Conservation (phyloP, 768 basidiomycete species). For the Cystobasidium onofrii region DNA sequence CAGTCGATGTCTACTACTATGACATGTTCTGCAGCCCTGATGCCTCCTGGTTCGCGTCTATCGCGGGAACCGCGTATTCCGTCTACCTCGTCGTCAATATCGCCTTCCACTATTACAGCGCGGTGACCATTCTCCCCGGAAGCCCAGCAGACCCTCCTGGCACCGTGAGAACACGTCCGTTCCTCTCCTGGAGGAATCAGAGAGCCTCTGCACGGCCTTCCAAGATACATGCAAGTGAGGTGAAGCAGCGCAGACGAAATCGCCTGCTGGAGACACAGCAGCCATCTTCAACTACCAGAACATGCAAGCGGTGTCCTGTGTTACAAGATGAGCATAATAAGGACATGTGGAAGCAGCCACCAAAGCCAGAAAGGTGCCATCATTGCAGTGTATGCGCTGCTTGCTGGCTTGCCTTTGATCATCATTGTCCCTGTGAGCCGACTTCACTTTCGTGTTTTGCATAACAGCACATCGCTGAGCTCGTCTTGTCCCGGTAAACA, state of each 20-base stretch:
- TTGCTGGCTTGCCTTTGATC: constrained; percentile 42
- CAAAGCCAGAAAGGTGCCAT: constrained; percentile 42
- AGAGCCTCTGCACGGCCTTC: background rate
- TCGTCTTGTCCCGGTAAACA: background rate
- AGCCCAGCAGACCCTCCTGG: constrained; percentile 50
- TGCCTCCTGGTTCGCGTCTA: background rate
- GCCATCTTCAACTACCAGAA: constrained; percentile 35
- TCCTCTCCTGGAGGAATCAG: constrained; percentile 14
- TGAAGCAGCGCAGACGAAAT: background rate
- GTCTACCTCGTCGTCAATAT: constrained; percentile 36
- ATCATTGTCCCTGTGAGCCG: constrained; percentile 34
- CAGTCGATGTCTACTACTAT: constrained; percentile 33
- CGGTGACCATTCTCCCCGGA: constrained; percentile 70
- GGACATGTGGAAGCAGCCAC: constrained; percentile 9
- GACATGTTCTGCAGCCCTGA: constrained; percentile 28
- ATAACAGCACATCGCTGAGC: background rate
- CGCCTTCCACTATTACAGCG: constrained; percentile 61
- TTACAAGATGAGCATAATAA: background rate
- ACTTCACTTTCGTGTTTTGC: background rate
- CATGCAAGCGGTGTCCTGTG: constrained; percentile 38
- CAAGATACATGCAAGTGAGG: constrained; percentile 14
- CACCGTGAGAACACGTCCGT: background rate
- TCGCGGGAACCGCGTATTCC: constrained; percentile 28
- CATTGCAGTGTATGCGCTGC: constrained; percentile 39
- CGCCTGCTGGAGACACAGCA: constrained; percentile 10